Evolutionary conservation across 2,329 filamentous ascomycete species (phyloP).

Genomic region (Purpureocillium takamizusanense): DNA sequence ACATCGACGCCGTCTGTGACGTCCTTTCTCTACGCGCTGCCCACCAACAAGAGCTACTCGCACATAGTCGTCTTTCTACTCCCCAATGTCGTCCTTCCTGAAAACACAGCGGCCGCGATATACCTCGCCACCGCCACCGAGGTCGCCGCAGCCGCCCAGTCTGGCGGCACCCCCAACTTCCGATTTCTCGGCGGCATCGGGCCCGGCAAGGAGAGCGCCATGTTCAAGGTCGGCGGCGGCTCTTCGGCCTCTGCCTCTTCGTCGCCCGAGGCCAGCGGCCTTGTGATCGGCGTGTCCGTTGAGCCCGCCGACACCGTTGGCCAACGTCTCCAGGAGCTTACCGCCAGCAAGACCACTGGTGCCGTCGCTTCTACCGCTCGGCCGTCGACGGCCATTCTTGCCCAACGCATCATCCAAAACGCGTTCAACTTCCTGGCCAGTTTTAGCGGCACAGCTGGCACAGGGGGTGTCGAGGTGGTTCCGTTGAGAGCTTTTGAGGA

Average conservation of each 20-base stretch:
- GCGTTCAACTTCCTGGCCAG: constrained; percentile 94
- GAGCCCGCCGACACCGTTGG: constrained; percentile 68
- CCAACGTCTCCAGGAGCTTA: constrained; percentile 55
- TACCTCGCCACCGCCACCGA: constrained; percentile 58
- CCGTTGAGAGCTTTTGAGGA: constrained; percentile 93
- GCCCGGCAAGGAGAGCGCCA: constrained; percentile 81
- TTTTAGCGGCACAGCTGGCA: constrained; percentile 59
- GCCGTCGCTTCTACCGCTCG: constrained; percentile 11
- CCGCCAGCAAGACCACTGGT: constrained; percentile 15
- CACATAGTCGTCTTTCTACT: constrained; percentile 87
- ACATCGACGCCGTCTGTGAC: constrained; percentile 42
- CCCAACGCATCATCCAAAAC: constrained; percentile 90
- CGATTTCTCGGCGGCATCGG: constrained; percentile 83
- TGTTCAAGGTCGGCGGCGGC: constrained; percentile 64
- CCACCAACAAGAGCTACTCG: constrained; percentile 49
- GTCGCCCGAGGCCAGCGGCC: constrained; percentile 23
- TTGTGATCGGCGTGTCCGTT: constrained; percentile 74
- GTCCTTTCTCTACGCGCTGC: constrained; percentile 47
- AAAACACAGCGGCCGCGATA: constrained; percentile 74
- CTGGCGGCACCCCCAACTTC: constrained; percentile 50
- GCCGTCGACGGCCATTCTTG: constrained; percentile 66
- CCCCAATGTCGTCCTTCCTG: constrained; percentile 65
- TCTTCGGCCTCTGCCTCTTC: too few species aligned
- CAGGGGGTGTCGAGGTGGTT: constrained; percentile 69
- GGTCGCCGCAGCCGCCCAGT: constrained; percentile 26